Percentiles rank a stretch among this genome's conserved stretches.
These are phyloP conservation scores for Chlorella sp. DNA, from an alignment of 139 green algal genomes.

Conservation along the genomic window DNA sequence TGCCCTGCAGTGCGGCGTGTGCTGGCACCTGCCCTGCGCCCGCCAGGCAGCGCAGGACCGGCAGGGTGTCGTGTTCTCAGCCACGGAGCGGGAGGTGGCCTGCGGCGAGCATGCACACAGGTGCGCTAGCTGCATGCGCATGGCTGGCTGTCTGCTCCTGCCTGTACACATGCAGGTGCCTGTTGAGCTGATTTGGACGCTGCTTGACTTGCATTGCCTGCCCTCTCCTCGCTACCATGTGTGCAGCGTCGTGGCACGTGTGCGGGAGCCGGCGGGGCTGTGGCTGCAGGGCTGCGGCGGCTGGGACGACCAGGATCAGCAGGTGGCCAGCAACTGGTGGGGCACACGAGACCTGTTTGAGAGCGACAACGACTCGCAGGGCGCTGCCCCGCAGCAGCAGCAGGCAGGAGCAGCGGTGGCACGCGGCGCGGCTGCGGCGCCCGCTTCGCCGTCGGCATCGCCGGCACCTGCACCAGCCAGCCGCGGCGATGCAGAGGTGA, in stretches of 20 bases:
- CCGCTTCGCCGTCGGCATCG: no score
- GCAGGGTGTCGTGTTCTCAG: neutral
- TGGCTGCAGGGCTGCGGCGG: slow-evolving; percentile 32
- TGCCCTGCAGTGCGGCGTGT: neutral
- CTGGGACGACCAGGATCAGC: slow-evolving; percentile 30
- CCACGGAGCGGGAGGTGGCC: neutral
- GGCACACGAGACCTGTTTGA: neutral
- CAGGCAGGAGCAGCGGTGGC: no score
- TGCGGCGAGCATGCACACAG: neutral
- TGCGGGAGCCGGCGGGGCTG: slow-evolving; percentile 20
- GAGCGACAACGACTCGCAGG: no score
- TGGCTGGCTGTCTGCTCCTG: neutral
- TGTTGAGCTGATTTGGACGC: neutral
- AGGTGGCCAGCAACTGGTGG: neutral
- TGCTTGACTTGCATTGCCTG: neutral
- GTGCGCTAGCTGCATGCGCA: neutral
- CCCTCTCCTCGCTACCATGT: no score
- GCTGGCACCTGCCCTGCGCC: slow-evolving; percentile 37
- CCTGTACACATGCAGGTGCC: no score
- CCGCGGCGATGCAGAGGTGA: no score
- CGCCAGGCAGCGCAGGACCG: slow-evolving; percentile 1
- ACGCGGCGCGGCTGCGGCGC: no score
- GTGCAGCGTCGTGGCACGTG: neutral
- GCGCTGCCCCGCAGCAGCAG: no score
- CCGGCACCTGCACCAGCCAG: no score